phyloP scores from a whole-genome alignment of 2,329 filamentous ascomycete species.

The Elsinoe fawcettii region DNA sequence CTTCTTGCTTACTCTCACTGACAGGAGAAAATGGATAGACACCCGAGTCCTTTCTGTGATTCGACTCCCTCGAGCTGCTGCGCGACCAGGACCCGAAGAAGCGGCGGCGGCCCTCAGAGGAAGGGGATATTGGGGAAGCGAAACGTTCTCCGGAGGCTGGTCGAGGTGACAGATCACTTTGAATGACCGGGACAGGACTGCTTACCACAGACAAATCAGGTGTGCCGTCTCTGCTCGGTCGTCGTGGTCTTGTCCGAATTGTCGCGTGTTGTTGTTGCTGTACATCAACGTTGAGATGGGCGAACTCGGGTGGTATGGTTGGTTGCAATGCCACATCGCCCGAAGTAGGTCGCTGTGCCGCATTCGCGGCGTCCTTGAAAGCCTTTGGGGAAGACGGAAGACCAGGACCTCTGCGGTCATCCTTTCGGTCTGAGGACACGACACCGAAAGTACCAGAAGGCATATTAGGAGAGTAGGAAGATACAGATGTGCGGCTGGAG shows the following conservation, averaged over 20 bases:
- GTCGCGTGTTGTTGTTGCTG: conserved; percentile 36
- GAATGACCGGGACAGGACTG: conserved; percentile 46
- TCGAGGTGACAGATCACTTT: conserved; percentile 47
- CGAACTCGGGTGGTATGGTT: conserved; percentile 30
- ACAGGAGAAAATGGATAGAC: not conserved
- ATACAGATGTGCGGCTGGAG: conserved; percentile 70
- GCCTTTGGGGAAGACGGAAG: conserved; percentile 16
- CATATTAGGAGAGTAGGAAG: conserved; percentile 63
- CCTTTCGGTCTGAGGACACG: conserved; percentile 1
- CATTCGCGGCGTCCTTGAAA: conserved; percentile 17
- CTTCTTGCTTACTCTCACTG: not conserved
- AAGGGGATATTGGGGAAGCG: conserved; percentile 23
- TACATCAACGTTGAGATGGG: conserved; percentile 55
- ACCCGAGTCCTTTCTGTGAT: conserved; percentile 2
- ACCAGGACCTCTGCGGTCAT: conserved; percentile 13
- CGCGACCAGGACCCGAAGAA: conserved; percentile 32
- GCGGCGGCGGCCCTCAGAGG: conserved; percentile 32
- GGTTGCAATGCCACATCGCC: conserved; percentile 5
- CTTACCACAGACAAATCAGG: conserved; percentile 37
- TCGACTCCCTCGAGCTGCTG: conserved; percentile 14
- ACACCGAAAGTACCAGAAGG: conserved; percentile 13
- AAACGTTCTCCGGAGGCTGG: conserved; percentile 42
- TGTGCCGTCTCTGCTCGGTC: conserved; percentile 42
- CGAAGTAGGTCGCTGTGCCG: not conserved
- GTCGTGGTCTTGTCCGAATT: conserved; percentile 37